These are phyloP conservation scores for Pichia sp. DNA, from an alignment of 1,139 yeast genomes.

Conservation along the genomic window DNA sequence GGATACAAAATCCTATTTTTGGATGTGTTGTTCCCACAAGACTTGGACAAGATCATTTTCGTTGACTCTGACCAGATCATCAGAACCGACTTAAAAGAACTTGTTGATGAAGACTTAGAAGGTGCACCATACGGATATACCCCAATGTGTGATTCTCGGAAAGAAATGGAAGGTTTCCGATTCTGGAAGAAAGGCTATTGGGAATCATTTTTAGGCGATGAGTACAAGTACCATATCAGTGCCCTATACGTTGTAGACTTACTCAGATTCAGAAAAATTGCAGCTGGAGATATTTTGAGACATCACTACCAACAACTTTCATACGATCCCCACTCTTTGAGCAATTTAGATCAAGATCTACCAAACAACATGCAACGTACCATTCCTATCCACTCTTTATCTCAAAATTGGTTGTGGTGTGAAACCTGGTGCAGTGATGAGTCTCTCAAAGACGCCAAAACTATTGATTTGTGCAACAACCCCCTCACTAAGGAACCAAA, in stretches of 20 bases:
- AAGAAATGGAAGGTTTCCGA: constrained; percentile 78
- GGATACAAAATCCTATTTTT: constrained; percentile 82
- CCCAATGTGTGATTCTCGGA: constrained; percentile 82
- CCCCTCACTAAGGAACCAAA: constrained; percentile 78
- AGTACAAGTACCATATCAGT: constrained; percentile 72
- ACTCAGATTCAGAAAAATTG: constrained; percentile 53
- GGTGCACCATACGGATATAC: constrained; percentile 84
- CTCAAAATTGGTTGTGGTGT: constrained; percentile 89
- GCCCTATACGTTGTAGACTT: constrained; percentile 83
- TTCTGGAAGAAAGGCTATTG: constrained; percentile 96
- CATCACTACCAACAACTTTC: constrained; percentile 84
- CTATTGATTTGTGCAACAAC: constrained; percentile 79
- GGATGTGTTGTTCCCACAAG: constrained; percentile 82
- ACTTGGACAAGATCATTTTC: constrained; percentile 69
- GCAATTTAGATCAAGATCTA: constrained; percentile 86
- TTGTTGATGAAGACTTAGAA: constrained; percentile 59
- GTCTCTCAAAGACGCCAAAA: constrained; percentile 56
- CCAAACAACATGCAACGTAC: constrained; percentile 76
- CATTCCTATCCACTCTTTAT: constrained; percentile 66
- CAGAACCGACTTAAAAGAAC: constrained; percentile 66
- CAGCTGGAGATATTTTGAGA: constrained; percentile 77
- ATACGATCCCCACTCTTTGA: constrained; percentile 70
- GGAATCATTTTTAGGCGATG: constrained; percentile 58
- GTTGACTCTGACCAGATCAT: constrained; percentile 84
- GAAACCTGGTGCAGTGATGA: constrained; percentile 89